These are phyloP conservation scores for Leucocoprinus birnbaumii DNA, from an alignment of 768 basidiomycete genomes.

Conservation along the genomic window DNA sequence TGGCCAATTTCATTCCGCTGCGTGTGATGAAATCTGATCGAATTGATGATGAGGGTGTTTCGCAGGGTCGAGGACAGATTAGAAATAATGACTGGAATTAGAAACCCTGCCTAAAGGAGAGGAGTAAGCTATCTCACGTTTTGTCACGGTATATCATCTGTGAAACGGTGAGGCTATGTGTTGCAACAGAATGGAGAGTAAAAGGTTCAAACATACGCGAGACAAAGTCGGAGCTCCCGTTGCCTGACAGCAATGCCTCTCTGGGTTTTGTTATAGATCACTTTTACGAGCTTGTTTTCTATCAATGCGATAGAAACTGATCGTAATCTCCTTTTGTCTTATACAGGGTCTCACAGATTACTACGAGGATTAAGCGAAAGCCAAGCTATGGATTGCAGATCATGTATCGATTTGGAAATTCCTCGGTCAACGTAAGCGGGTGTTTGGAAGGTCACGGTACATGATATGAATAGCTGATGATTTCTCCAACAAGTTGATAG, in stretches of 20 bases:
- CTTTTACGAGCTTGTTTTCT: too few relatives aligned
- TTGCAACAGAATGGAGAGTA: background rate
- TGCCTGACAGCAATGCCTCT: background rate
- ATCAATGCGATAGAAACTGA: too few relatives aligned
- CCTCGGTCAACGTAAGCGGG: conserved; percentile 7
- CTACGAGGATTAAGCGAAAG: background rate
- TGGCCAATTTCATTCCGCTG: background rate
- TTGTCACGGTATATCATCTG: conserved; percentile 3
- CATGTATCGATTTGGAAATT: conserved; percentile 1
- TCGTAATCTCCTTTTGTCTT: background rate
- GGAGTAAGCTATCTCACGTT: conserved; percentile 11
- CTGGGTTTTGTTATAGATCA: background rate
- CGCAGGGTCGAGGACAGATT: conserved; percentile 6
- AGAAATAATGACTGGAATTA: background rate
- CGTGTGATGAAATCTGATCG: background rate
- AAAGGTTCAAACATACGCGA: background rate
- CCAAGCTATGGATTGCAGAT: background rate
- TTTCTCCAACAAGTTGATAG: background rate
- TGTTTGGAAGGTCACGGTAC: background rate
- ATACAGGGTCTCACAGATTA: background rate
- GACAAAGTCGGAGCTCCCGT: background rate
- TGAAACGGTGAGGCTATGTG: conserved; percentile 1
- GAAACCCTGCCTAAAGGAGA: background rate
- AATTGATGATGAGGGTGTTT: background rate
- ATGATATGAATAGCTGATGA: too few relatives aligned